A percentile compares a stretch with the other conserved stretches of the same genome.
Evolutionary conservation across 129 eudicot genomes (phyloP).

Genomic region (Helianthus tuberosus): DNA sequence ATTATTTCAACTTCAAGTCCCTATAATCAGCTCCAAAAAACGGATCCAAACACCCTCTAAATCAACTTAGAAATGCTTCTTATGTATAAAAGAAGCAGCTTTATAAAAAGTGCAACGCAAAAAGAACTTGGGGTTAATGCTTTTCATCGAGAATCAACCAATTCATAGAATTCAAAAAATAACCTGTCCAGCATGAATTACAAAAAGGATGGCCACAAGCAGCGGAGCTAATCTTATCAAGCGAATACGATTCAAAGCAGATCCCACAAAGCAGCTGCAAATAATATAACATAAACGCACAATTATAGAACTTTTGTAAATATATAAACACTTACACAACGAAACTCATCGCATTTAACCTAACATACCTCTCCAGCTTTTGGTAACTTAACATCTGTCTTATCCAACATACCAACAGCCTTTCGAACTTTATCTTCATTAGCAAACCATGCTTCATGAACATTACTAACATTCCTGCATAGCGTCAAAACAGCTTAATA

Average conservation of each 20-base stretch:
- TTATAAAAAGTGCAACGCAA: neutral
- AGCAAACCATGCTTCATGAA: constrained; percentile 96
- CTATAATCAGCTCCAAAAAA: neutral
- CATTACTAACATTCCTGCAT: constrained; percentile 75
- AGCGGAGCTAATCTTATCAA: constrained; percentile 47
- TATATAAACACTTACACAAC: neutral
- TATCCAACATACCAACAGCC: constrained; percentile 76
- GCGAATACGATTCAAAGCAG: constrained; percentile 70
- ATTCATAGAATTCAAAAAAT: constrained; percentile 8
- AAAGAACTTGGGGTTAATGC: neutral
- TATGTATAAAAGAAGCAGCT: constrained; percentile 1
- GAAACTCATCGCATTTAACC: neutral
- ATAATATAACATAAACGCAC: constrained; percentile 9
- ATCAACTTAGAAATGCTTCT: neutral
- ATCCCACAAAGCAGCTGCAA: constrained; percentile 83
- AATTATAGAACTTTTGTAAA: neutral
- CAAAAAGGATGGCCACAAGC: constrained; percentile 93
- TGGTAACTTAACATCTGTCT: constrained; percentile 37
- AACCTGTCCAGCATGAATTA: constrained; percentile 86
- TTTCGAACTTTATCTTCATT: constrained; percentile 84
- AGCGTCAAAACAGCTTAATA: neutral
- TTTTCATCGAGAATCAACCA: constrained; percentile 2
- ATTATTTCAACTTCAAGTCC: neutral
- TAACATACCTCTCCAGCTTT: constrained; percentile 57
- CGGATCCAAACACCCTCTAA: constrained; percentile 2